phyloP scores from a whole-genome alignment of 768 basidiomycete species.

The Grammothele lineata region DNA sequence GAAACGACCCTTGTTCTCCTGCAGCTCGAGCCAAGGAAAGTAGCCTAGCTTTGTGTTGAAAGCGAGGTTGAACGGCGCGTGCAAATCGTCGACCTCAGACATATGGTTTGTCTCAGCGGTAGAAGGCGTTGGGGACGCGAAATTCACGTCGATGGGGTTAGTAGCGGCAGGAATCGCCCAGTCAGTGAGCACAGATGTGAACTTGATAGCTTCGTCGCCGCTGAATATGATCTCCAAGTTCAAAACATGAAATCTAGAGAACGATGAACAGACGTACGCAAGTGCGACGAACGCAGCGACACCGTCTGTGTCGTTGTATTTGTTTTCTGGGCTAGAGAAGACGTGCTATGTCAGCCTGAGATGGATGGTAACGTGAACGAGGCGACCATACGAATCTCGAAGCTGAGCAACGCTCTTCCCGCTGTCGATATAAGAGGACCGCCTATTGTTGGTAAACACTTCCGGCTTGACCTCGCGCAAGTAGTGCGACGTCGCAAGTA shows the following conservation, averaged over 20 bases:
- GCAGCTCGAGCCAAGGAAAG: constrained; percentile 56
- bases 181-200: no score
- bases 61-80: no score
- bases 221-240: no score
- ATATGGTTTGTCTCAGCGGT: no score
- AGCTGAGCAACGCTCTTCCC: constrained; percentile 11
- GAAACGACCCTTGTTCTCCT: constrained; percentile 24
- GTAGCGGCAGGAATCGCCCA: no score
- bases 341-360: background rate
- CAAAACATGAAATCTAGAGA: background rate
- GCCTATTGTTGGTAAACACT: constrained; percentile 19
- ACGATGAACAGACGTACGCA: background rate
- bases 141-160: constrained; percentile 1
- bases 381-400: background rate
- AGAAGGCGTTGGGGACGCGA: constrained; percentile 45
- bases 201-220: no score
- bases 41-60: background rate
- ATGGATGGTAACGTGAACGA: background rate
- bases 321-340: constrained; percentile 5
- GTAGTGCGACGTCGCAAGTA: constrained; percentile 20
- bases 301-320: constrained; percentile 14
- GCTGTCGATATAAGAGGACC: constrained; percentile 10
- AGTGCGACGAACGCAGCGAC: constrained; percentile 7
- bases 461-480: constrained; percentile 19
- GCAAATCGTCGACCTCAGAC: background rate